Base-by-base conservation (phyloP, 371 early-diverging fungal genomes). In the Apophysomyces sp. region DNA sequence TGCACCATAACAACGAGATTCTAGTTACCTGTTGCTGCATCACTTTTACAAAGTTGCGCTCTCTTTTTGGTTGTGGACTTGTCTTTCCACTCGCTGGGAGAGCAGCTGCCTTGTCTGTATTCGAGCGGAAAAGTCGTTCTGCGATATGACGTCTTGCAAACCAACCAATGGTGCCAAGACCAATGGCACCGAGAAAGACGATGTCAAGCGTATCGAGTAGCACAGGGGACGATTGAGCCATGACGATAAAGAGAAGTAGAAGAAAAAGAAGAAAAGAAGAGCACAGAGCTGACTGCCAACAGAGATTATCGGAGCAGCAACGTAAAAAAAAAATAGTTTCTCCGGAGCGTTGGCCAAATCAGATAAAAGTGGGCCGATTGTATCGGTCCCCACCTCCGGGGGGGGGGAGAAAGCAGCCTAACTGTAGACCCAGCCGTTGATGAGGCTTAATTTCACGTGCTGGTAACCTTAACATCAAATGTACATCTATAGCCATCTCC, bases 1-100 rank as follows among this genome's bases (percentile, higher is more conserved):
- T n/a, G 18, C 15, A 31, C 67, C 21, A 24, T 44, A n/a, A 44
- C 21, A 18, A 21, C 7, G 8, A 44, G n/a, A 18, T 44, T 0
- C n/a, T n/a, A 34, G 9, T 64, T 72, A 78, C 86, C 71, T 83
- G 81, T 61, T 86, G 76, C 34, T 81, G 63, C 87, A 86, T 86
- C 37, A 83, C 73, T 61, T 86, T 78, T 11, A 86, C 85, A 73
- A 86, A 86, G 63, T 86, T 85, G 52, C 82, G 80, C 53, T 82
- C 83, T 60, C 61, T 52, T 41, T 73, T 71, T 28, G 67, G 62
- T 31, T 65, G 62, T 16, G 62, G 16, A 24, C 49, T 44, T 6
- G 52, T 37, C 2, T 55, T 32, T 26, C 58, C 53, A 13, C 58
- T 41, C 29, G 58, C n/a, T 12, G 13, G 18, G 18, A 27, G 18